These are phyloP conservation scores for Fusarium nygamai DNA, from an alignment of 2,329 filamentous ascomycete genomes.

Conservation along the genomic window DNA sequence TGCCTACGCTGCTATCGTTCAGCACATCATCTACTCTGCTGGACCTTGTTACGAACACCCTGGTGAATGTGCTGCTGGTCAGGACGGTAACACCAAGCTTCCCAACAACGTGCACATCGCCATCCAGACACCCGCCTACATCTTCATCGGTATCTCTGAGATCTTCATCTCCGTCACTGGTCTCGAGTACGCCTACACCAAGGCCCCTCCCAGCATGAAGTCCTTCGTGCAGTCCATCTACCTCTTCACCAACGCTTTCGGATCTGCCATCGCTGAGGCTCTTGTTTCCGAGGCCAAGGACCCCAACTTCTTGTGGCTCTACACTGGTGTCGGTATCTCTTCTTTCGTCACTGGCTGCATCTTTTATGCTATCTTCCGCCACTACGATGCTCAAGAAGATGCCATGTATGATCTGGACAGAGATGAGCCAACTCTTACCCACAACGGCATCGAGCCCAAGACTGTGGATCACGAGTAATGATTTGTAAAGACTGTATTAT, in stretches of 20 bases:
- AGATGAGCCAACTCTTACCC: constrained; percentile 43
- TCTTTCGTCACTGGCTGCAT: constrained; percentile 59
- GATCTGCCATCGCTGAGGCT: constrained; percentile 68
- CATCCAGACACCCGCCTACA: constrained; percentile 63
- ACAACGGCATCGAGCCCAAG: constrained; percentile 20
- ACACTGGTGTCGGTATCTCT: constrained; percentile 63
- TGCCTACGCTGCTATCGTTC: constrained; percentile 67
- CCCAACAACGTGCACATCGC: constrained; percentile 63
- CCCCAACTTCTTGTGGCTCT: constrained; percentile 75
- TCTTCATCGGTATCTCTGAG: constrained; percentile 67
- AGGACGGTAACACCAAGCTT: constrained; percentile 45
- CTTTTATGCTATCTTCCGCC: constrained; percentile 59
- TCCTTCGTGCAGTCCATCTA: constrained; percentile 69
- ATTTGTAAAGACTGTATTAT: neutral
- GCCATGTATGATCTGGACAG: constrained; percentile 53
- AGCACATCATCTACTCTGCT: constrained; percentile 67
- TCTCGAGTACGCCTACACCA: constrained; percentile 78
- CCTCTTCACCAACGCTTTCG: constrained; percentile 67
- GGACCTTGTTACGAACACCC: constrained; percentile 62
- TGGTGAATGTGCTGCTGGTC: constrained; percentile 49
- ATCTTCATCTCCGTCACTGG: constrained; percentile 74
- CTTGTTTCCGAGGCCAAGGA: constrained; percentile 69
- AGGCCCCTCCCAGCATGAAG: constrained; percentile 76
- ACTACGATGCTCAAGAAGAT: constrained; percentile 52
- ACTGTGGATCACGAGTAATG: constrained; percentile 28